Base-by-base conservation (phyloP, 352 stramenopile species). In the Lagenidium giganteum region DNA sequence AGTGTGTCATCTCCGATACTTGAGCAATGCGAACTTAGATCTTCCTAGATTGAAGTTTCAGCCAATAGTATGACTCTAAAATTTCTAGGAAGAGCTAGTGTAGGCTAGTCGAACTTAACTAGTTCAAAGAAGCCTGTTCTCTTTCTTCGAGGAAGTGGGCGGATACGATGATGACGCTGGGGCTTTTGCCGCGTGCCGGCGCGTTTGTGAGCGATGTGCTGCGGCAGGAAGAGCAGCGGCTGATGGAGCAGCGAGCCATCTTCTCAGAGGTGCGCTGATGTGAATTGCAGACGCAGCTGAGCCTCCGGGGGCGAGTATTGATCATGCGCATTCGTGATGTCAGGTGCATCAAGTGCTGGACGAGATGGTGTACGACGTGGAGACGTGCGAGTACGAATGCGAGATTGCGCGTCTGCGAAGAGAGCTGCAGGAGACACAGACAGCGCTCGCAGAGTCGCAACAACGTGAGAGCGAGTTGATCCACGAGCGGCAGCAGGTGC, bases 351-450 rank as follows among this genome's bases (percentile, higher is more conserved):
- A 43, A 26, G 67, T 89, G 29, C 63, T 92, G 31, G 69, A 82
- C 28, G 80, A 89, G 49, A 89, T 92, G 67, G 74, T 92, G 17
- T 86, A 84, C 51, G 80, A 92, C 46, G 63, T 92, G n/a, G 80
- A 89, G 51, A 79, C 42, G 30, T 83, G 55, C 22, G 74, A 77
- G 16, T 51, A 76, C 49, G 74, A 89, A 40, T 69, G 61, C 25
- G 67, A 87, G 42, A 26, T 82, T 8, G 34, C 54, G 3, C 51
- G 20, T 3, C 37, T 89, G 27, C 49, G 47, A 13, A 32, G 54
- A 1, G 61, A 87, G 36, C 52, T 92, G 11, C 20, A 39, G 11
- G 21, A 41, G 20, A 43, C 61, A 1, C 56, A 77, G 35, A 65
- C 28, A 8, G 57, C 50, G 1, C 32, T 88, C 5, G 21, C n/a